A percentile compares a stretch with the other conserved stretches of the same genome.
These are phyloP conservation scores for Tetrahymena thermophila DNA, from an alignment of 73 alveolate genomes.

Conservation along the genomic window DNA sequence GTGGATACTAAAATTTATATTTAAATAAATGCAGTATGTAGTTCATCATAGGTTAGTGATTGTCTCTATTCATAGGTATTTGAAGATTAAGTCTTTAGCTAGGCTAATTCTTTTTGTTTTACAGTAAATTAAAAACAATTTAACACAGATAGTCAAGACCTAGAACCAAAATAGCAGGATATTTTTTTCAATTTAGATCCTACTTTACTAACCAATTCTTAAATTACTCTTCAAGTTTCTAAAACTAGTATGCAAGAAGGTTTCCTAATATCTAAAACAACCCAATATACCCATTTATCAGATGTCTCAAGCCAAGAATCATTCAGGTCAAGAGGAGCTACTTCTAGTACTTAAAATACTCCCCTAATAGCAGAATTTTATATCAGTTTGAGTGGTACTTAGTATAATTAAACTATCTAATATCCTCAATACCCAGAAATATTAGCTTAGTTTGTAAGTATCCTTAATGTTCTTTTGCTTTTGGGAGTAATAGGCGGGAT, in stretches of 20 bases:
- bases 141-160: neutral
- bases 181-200: neutral
- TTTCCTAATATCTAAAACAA: neutral
- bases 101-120: neutral
- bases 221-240: neutral
- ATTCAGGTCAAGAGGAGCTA: neutral
- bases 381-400: neutral
- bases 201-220: neutral
- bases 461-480: neutral
- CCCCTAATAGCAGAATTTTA: neutral
- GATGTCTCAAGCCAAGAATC: neutral
- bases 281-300: neutral
- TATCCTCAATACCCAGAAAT: neutral
- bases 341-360: neutral
- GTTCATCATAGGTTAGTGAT: neutral
- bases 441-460: neutral
- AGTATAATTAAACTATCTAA: neutral
- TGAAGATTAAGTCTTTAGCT: neutral
- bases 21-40: neutral
- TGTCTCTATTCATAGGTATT: neutral
- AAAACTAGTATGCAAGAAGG: neutral
- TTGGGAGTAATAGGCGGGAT: neutral
- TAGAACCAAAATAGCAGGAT: neutral
- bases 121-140: neutral
- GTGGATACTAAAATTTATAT: neutral